Base-by-base conservation (phyloP, 441 rosid species). In the Biscutella laevigata region DNA sequence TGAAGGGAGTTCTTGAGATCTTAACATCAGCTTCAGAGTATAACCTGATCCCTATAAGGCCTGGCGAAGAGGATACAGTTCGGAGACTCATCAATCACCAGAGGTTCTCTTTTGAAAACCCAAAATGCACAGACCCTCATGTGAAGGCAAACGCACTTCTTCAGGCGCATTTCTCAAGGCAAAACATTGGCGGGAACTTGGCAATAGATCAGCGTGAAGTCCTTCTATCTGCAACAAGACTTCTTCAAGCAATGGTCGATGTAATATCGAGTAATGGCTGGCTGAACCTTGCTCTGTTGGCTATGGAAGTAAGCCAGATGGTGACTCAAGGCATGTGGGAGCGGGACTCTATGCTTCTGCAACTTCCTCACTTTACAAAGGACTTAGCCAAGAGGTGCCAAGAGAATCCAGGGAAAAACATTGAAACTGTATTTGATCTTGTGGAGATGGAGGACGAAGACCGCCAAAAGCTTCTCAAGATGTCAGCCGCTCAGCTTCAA, bases 261-360 rank as follows among this genome's bases (percentile, higher is more conserved):
- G 97, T 92, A 53, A 88, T 84, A 44, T 78, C 95, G 7, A 92
- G 91, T 72, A 86, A 71, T 53, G 99, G 95, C 7, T 84, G 95
- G 94, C 76, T 92, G 66, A 77, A 76, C 73, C 94, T 77, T 68
- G 97, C 97, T 25, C 82, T 94, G 53, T 70, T 84, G 59, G 95
- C 99, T 1, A 94, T 94, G 96, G 99, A 88, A 74, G 80, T 80
- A 47, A 84, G 95, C 78, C 97, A 92, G 66, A 92, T 92, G 97
- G 89, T 86, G 73, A 82, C 95, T 4, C 99, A 92, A 56, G 97
- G 92, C 61, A 80, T 88, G 78, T 92, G 97, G 99, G 94, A 88
- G 77, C 84, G 88, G 12, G 99, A 92, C 67, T 81, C 97, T 7
- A 77, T 92, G 85, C 97, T 92, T 63, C 70, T 86, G 34, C 99